Evolutionary conservation across 2,329 filamentous ascomycete species (phyloP).

Genomic region (Chaetoscypha palmicola): DNA sequence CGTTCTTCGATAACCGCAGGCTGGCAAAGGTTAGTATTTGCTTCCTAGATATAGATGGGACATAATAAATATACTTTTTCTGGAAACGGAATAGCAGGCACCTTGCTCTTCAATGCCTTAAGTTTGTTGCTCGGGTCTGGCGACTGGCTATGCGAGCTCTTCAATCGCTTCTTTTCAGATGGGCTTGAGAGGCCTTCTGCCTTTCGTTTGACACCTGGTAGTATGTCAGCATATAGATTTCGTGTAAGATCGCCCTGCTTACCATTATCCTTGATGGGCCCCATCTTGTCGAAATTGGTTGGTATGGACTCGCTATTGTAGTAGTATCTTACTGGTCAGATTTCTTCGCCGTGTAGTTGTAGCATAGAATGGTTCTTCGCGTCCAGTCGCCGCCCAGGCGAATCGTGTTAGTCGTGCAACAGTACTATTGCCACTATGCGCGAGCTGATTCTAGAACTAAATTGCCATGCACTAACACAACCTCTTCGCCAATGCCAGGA

Average conservation of each 20-base stretch:
- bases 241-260: neutral
- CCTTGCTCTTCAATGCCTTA: conserved; percentile 31
- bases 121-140: conserved; percentile 41
- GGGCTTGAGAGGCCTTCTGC: conserved; percentile 60
- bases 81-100: conserved; percentile 73
- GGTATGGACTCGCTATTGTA: too few relatives aligned
- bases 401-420: too few relatives aligned
- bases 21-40: conserved; percentile 36
- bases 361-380: too few relatives aligned
- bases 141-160: conserved; percentile 40
- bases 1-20: conserved; percentile 90
- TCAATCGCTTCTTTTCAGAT: conserved; percentile 57
- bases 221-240: conserved; percentile 2
- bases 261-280: conserved; percentile 23
- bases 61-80: conserved; percentile 58
- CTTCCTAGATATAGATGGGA: too few relatives aligned
- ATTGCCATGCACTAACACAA: too few relatives aligned
- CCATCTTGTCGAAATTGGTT: conserved; percentile 18
- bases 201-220: conserved; percentile 55
- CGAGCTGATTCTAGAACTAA: too few relatives aligned
- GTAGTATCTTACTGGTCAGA: too few relatives aligned
- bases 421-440: too few relatives aligned
- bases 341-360: neutral
- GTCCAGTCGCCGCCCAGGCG: too few relatives aligned
- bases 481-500: too few relatives aligned